Base-by-base conservation (phyloP, 768 basidiomycete species). In the Erythrobasidium yunnanense region DNA sequence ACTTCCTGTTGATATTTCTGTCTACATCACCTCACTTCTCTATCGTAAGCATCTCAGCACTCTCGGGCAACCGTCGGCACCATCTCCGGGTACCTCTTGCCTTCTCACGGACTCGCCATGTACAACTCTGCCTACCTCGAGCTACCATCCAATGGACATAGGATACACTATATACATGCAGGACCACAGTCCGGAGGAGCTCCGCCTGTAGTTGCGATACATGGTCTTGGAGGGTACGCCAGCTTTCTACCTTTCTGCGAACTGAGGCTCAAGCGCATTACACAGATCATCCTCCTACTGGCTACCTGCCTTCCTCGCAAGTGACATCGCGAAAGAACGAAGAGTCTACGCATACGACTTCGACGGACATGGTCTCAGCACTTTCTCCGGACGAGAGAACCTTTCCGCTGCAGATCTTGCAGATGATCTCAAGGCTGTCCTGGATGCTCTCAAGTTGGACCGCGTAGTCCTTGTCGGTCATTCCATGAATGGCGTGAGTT, bases 241-340 rank as follows among this genome's bases (percentile, higher is more conserved):
- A 58, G 6, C 38, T 6, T 6, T 35, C 5, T 15, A 47, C 11
- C 38, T 58, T 32, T 38, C 22, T 23, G 29, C 11, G 20, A 15
- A 15, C 25, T 11, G 11, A 52, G 27, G 20, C 29, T 52, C 11
- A 22, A n/a, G n/a, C 50, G 18, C 50, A 52, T 22, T 52, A 13
- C 29, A 52, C 25, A 58, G 56, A 58, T 46, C 56, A 2, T 58
- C 56, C 13, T 58, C 56, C 35, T 58, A 45, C 38, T 58, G 56
- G 56, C 56, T 58, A 45, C 56, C 56, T 7, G 56, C 45, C 5
- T 58, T 58, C 22, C 56, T 42, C 13, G 56, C 56, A 23, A 42
- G 34, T 30, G 45, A 58, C n/a, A 35, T 58, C 2, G 56, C 56
- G 18, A 42, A 58, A 8, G 23, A 42, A 8, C 56, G 56, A n/a